These are phyloP conservation scores for Penicillium lagena DNA, from an alignment of 495 filamentous ascomycete species.

Conservation along the genomic window DNA sequence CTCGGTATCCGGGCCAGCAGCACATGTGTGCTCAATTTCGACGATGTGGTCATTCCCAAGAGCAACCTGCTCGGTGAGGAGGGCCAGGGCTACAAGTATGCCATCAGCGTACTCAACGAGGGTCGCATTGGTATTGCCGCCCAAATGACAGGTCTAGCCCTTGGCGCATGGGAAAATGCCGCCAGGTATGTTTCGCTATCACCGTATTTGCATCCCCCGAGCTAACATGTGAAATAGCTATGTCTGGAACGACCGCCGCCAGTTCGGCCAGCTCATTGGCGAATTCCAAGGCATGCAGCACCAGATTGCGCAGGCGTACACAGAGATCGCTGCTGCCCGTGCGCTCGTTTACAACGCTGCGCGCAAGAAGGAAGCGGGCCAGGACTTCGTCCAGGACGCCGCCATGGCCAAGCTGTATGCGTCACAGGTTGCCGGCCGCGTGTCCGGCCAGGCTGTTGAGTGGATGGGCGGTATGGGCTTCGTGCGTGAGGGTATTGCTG, in stretches of 20 bases:
- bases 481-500: slow-evolving; percentile 89
- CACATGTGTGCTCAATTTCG: slow-evolving; percentile 96
- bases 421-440: slow-evolving; percentile 84
- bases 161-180: slow-evolving; percentile 95
- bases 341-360: slow-evolving; percentile 95
- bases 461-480: slow-evolving; percentile 99
- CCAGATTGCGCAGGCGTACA: slow-evolving; percentile 94
- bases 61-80: slow-evolving; percentile 82
- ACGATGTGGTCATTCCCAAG: slow-evolving; percentile 86
- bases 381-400: slow-evolving; percentile 90
- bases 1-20: slow-evolving; percentile 91
- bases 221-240: slow-evolving; percentile 41
- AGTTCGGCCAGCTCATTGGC: slow-evolving; percentile 89
- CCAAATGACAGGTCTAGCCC: slow-evolving; percentile 95
- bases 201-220: neutral
- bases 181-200: slow-evolving; percentile 51
- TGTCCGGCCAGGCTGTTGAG: slow-evolving; percentile 82
- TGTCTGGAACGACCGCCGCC: slow-evolving; percentile 95
- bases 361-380: slow-evolving; percentile 94
- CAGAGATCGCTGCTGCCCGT: slow-evolving; percentile 84
- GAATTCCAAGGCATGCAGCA: slow-evolving; percentile 99
- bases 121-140: slow-evolving; percentile 96
- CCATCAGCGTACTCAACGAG: slow-evolving; percentile 94
- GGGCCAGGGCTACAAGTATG: slow-evolving; percentile 95
- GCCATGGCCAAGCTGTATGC: slow-evolving; percentile 98